Percentiles rank a stretch among this genome's conserved stretches.
phyloP scores from a whole-genome alignment of 768 basidiomycete species.

The Lactifluus pinguis region DNA sequence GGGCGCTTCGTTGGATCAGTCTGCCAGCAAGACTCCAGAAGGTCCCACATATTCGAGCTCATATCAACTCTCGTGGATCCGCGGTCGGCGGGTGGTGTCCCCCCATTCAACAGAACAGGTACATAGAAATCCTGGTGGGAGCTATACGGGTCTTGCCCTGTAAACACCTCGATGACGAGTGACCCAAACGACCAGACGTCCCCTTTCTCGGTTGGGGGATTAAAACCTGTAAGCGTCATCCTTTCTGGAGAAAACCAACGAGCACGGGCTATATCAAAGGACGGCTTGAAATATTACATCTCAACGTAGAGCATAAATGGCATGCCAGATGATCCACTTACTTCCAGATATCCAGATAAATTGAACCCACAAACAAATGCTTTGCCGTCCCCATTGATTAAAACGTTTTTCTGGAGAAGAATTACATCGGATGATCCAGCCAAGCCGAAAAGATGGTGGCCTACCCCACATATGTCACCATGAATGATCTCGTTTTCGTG shows the following conservation, averaged over 20 bases:
- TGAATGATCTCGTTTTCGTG: constrained; percentile 17
- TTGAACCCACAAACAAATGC: constrained; percentile 41
- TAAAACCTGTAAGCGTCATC: background rate
- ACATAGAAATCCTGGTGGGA: background rate
- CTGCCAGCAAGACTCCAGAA: constrained; percentile 13
- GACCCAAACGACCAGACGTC: constrained; percentile 14
- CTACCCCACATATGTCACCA: constrained; percentile 21
- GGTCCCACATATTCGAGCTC: constrained; percentile 8
- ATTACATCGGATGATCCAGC: background rate
- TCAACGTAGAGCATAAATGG: background rate
- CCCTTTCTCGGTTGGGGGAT: background rate
- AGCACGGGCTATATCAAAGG: constrained; percentile 20
- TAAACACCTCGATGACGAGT: constrained; percentile 9
- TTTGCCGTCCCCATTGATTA: constrained; percentile 32
- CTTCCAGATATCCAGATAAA: constrained; percentile 23
- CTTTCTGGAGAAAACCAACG: constrained; percentile 14
- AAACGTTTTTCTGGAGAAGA: constrained; percentile 32
- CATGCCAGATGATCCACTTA: background rate
- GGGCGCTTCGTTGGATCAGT: background rate
- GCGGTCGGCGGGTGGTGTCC: constrained; percentile 1
- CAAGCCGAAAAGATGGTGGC: background rate
- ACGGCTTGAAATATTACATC: constrained; percentile 15
- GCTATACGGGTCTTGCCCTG: constrained; percentile 5
- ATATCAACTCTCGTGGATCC: background rate
- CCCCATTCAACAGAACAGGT: background rate